These are phyloP conservation scores for Albophoma yamanashiensis DNA, from an alignment of 2,329 filamentous ascomycete species.

Conservation along the genomic window DNA sequence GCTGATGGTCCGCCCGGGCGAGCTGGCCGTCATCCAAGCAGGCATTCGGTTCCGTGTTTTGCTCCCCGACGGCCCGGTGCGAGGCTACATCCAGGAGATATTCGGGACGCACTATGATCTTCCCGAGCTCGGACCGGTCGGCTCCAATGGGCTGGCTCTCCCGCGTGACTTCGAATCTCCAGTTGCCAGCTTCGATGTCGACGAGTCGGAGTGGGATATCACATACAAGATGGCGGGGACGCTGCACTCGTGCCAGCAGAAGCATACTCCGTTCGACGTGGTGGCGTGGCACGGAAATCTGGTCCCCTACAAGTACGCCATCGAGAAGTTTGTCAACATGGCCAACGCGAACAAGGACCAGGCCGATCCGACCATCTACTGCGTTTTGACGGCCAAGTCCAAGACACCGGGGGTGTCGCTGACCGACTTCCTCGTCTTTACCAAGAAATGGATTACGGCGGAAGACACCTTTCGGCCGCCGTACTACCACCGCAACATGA, in stretches of 20 bases:
- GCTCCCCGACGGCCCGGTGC: slow-evolving; percentile 39
- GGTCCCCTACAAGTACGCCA: slow-evolving; percentile 46
- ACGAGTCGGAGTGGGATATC: slow-evolving; percentile 44
- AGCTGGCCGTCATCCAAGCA: slow-evolving; percentile 54
- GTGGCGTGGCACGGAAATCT: slow-evolving; percentile 65
- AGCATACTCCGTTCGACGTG: slow-evolving; percentile 59
- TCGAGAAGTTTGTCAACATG: slow-evolving; percentile 46
- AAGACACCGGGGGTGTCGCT: slow-evolving; percentile 41
- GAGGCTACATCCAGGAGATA: slow-evolving; percentile 58
- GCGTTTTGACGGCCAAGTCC: slow-evolving; percentile 50
- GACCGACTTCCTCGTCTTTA: slow-evolving; percentile 58
- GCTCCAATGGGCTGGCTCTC: slow-evolving; percentile 56
- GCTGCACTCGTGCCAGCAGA: slow-evolving; percentile 49
- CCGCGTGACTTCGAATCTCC: slow-evolving; percentile 55
- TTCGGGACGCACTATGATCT: slow-evolving; percentile 55
- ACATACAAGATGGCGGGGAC: slow-evolving; percentile 52
- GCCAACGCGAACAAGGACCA: slow-evolving; percentile 52
- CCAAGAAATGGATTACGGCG: slow-evolving; percentile 53
- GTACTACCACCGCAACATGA: slow-evolving; percentile 54
- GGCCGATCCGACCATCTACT: slow-evolving; percentile 56
- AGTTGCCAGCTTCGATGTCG: slow-evolving; percentile 46
- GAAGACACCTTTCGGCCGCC: slow-evolving; percentile 53
- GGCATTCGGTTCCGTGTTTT: slow-evolving; percentile 39
- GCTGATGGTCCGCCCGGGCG: slow-evolving; percentile 55
- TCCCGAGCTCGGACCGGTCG: slow-evolving; percentile 56